Percentiles rank a stretch among this genome's conserved stretches.
phyloP scores from a whole-genome alignment of 208 protist species.

The Leishmania braziliensis region DNA sequence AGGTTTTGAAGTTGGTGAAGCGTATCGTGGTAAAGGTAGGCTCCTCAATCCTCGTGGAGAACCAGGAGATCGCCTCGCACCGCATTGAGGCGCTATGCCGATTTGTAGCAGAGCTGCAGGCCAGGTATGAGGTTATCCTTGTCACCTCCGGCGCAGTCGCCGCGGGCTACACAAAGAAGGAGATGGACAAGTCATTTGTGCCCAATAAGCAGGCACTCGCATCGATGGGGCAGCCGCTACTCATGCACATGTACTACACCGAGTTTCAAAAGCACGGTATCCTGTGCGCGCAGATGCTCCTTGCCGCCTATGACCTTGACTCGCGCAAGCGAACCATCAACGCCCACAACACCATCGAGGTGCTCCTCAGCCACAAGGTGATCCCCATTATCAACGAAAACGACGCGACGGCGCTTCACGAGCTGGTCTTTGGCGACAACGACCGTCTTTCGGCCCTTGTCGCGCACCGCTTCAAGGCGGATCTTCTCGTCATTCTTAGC shows the following conservation, averaged over 20 bases:
- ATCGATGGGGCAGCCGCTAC: conserved; percentile 21
- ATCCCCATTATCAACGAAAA: conserved; percentile 56
- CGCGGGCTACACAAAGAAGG: conserved; percentile 58
- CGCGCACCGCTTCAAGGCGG: conserved; percentile 67
- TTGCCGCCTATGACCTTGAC: conserved; percentile 64
- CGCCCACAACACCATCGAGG: conserved; percentile 41
- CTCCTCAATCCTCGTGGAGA: conserved; percentile 56
- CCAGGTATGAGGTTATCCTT: conserved; percentile 72
- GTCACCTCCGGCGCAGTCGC: conserved; percentile 76
- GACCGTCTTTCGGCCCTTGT: conserved; percentile 60
- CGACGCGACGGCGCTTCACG: conserved; percentile 47
- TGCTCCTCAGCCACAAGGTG: conserved; percentile 53
- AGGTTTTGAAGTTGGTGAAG: conserved; percentile 32
- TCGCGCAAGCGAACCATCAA: conserved; percentile 66
- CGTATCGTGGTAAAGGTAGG: conserved; percentile 80
- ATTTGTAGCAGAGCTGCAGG: conserved; percentile 47
- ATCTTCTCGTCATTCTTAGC: conserved; percentile 80
- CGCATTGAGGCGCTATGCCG: conserved; percentile 66
- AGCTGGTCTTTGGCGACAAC: conserved; percentile 62
- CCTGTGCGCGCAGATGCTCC: conserved; percentile 51
- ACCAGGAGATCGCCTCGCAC: conserved; percentile 41
- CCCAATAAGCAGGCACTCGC: conserved; percentile 32
- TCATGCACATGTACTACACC: conserved; percentile 50
- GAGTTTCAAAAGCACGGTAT: conserved; percentile 70
- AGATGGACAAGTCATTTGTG: conserved; percentile 41